A percentile compares a stretch with the other conserved stretches of the same genome.
Conservation (phyloP, 2,329 filamentous ascomycete genomes). For the Botrytis hyacinthi region DNA sequence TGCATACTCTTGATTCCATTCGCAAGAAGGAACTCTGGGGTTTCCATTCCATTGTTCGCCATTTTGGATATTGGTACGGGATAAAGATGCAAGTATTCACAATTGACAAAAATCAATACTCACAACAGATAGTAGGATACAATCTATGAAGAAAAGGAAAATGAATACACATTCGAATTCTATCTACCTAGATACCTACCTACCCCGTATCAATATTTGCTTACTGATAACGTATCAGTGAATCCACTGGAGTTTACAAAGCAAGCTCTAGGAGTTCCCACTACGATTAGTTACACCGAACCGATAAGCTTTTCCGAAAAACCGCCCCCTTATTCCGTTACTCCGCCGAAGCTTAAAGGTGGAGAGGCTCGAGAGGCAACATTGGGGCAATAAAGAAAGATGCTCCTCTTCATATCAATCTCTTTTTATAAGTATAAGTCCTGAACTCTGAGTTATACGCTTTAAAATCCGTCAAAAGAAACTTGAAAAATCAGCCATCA, state of each 20-base stretch:
- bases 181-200: neutral
- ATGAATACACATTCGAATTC: neutral
- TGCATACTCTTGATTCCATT: constrained; percentile 22
- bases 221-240: constrained; percentile 16
- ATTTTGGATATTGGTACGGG: neutral
- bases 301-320: neutral
- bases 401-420: neutral
- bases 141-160: constrained; percentile 5
- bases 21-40: neutral
- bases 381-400: neutral
- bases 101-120: neutral
- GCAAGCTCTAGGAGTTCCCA: neutral
- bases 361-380: neutral
- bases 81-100: neutral
- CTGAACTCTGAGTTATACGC: neutral
- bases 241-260: neutral
- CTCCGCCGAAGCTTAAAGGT: neutral
- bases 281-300: neutral
- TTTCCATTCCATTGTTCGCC: neutral
- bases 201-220: neutral
- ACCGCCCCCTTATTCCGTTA: neutral
- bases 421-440: neutral
- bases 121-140: neutral
- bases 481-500: neutral
- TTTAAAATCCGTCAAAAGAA: neutral